Base-by-base conservation (phyloP, 1,284 basidiomycete genomes). In the Marasmius oreades region DNA sequence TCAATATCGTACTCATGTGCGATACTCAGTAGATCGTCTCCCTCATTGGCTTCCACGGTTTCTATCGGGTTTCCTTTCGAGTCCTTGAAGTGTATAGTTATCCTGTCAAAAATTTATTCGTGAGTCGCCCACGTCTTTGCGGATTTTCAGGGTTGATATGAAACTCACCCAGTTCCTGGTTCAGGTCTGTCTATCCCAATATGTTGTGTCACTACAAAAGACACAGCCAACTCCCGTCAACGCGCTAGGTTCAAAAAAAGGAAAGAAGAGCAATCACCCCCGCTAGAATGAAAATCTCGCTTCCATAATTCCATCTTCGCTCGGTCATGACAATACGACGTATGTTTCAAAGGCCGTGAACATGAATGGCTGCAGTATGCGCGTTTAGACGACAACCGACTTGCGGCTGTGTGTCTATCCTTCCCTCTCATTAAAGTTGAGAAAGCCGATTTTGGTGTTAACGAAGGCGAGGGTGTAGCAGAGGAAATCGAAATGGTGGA, bases 1-100 rank as follows among this genome's bases (percentile, higher is more conserved):
- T 99, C 96, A 56, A 99, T 86, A 66, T 98, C 96, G 69, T 97
- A 86, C 71, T 98, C 95, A 69, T 98, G 95, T 2, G 96, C 95
- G 57, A 99, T 80, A 45, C 86, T 85, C 44, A 99, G 76, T 31
- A 99, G 75, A 69, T 97, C 93, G 68, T 99, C 96, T 14, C 95
- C 96, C 68, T 95, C 93, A 69, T 92, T 95, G 1, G 82, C 95
- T 70, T 98, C 91, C 10, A 98, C 85, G 0, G 91, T 95, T 74
- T 90, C 94, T 57, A 98, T 77, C 5, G 82, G 75, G 37, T 79
- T 79, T 5, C 94, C 95, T 66, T 93, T 94, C 2, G 93, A 79
- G 70, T 97, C 94, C 64, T 90, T 85, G 76, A 96, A 98, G 63
- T 90, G 85, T 8, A 98, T 75, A 66, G 88, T 95, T 65, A 98